Percentiles rank a stretch among this genome's conserved stretches.
Conservation (phyloP, 2,329 filamentous ascomycete species). For the Xylaria sp. region DNA sequence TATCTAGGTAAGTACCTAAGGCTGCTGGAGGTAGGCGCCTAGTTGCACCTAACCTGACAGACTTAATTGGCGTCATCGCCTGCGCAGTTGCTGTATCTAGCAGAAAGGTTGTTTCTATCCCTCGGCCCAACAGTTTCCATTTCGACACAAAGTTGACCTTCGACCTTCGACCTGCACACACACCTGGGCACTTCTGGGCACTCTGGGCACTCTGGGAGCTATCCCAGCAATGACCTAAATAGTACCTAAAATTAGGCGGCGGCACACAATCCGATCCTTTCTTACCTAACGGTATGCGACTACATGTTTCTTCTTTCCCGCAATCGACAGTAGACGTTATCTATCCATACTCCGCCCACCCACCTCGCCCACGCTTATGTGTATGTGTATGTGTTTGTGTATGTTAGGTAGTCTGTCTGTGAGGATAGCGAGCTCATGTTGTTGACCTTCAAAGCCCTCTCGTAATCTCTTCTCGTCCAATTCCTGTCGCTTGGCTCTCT, state of each 20-base stretch:
- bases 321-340: neutral
- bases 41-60: too few relatives aligned
- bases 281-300: neutral
- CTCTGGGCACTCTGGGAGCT: neutral
- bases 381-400: too few relatives aligned
- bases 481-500: constrained; percentile 1
- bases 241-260: neutral
- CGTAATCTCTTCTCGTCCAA: neutral
- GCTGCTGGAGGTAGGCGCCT: too few relatives aligned
- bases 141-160: too few relatives aligned
- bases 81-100: neutral
- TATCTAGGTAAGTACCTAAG: too few relatives aligned
- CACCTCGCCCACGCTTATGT: neutral
- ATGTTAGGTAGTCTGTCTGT: too few relatives aligned
- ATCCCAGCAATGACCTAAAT: neutral
- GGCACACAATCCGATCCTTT: neutral
- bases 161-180: neutral
- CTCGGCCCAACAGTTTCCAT: constrained; percentile 2
- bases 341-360: neutral
- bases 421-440: constrained; percentile 3
- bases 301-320: neutral
- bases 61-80: constrained; percentile 23
- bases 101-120: neutral
- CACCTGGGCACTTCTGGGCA: too few relatives aligned
- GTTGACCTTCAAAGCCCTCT: constrained; percentile 4